phyloP scores from a whole-genome alignment of 495 filamentous ascomycete species.

The Podospora australis region DNA sequence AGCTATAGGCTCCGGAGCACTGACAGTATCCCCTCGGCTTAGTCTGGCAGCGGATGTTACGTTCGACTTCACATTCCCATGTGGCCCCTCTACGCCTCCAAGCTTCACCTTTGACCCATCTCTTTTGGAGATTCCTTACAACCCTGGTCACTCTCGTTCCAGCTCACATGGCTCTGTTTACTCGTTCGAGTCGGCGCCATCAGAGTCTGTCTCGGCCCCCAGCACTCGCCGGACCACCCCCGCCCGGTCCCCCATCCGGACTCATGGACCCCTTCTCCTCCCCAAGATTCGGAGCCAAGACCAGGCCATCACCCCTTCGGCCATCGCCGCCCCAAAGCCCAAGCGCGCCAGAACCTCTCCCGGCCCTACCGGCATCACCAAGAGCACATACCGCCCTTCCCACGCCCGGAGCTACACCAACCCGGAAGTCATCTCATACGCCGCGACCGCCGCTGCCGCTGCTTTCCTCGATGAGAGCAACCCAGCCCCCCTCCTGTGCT shows the following conservation, averaged over 20 bases:
- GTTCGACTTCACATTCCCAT: constrained; percentile 48
- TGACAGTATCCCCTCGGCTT: too few relatives aligned
- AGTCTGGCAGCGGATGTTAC: constrained; percentile 47
- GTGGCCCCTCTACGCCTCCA: constrained; percentile 42
- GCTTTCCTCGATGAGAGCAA: constrained; percentile 34
- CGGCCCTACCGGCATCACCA: constrained; percentile 21
- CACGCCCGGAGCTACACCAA: constrained; percentile 63
- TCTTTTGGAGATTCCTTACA: constrained; percentile 43
- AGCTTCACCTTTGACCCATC: constrained; percentile 50
- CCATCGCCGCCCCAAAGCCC: constrained; percentile 22
- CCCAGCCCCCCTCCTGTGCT: constrained; percentile 44
- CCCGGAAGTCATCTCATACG: constrained; percentile 51
- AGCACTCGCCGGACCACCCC: constrained; percentile 70
- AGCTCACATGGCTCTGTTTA: constrained; percentile 49
- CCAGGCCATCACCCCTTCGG: constrained; percentile 51
- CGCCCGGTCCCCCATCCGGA: constrained; percentile 63
- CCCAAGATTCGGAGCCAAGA: constrained; percentile 86
- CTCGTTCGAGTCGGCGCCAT: constrained; percentile 68
- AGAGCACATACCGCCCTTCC: constrained; percentile 37
- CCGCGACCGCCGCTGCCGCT: constrained; percentile 41
- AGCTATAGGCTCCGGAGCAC: too few relatives aligned
- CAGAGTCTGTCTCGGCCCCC: constrained; percentile 47
- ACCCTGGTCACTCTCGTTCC: constrained; percentile 43
- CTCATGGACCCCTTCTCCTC: constrained; percentile 74
- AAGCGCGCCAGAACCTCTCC: constrained; percentile 38